Evolutionary conservation across 257 asterid genomes (phyloP).

Genomic region (Galeopsis tetrahit): DNA sequence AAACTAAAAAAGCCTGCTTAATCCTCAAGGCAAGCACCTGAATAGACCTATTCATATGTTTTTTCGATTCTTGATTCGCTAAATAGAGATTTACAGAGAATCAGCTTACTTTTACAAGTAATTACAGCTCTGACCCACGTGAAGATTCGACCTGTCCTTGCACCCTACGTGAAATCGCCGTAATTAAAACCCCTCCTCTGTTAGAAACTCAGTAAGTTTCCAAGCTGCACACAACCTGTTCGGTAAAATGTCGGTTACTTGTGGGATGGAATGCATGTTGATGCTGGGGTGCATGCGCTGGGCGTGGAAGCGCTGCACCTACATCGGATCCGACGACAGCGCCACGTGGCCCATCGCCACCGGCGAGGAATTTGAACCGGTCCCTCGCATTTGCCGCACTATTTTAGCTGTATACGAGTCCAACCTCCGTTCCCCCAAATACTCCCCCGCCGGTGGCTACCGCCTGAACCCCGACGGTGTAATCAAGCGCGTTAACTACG

Average conservation of each 20-base stretch:
- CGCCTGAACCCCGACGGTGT: slow-evolving; percentile 71
- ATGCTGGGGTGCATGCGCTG: slow-evolving; percentile 82
- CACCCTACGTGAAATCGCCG: slow-evolving; percentile 29
- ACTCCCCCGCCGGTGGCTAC: slow-evolving; percentile 66
- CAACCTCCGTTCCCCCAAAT: slow-evolving; percentile 63
- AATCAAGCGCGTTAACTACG: slow-evolving; percentile 78
- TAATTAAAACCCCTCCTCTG: neutral
- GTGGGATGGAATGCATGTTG: slow-evolving; percentile 80
- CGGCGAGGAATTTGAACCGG: slow-evolving; percentile 69
- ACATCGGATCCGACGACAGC: slow-evolving; percentile 92
- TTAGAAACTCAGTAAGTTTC: neutral
- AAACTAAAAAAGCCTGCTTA: slow-evolving; percentile 10
- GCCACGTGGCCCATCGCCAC: slow-evolving; percentile 82
- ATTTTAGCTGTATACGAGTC: slow-evolving; percentile 88
- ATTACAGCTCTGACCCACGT: slow-evolving; percentile 37
- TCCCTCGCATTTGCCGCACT: slow-evolving; percentile 82
- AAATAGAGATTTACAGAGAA: slow-evolving; percentile 28
- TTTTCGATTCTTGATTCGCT: slow-evolving; percentile 32
- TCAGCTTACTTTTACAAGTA: slow-evolving; percentile 20
- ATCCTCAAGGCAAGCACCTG: slow-evolving; percentile 33
- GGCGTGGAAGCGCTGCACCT: slow-evolving; percentile 99
- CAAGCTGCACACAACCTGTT: slow-evolving; percentile 23
- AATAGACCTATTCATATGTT: slow-evolving; percentile 16
- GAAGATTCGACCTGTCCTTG: slow-evolving; percentile 9
- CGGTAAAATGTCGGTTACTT: slow-evolving; percentile 63